phyloP scores from a whole-genome alignment of 192 early-diverging fungal genomes.

The Pilaira anomala region DNA sequence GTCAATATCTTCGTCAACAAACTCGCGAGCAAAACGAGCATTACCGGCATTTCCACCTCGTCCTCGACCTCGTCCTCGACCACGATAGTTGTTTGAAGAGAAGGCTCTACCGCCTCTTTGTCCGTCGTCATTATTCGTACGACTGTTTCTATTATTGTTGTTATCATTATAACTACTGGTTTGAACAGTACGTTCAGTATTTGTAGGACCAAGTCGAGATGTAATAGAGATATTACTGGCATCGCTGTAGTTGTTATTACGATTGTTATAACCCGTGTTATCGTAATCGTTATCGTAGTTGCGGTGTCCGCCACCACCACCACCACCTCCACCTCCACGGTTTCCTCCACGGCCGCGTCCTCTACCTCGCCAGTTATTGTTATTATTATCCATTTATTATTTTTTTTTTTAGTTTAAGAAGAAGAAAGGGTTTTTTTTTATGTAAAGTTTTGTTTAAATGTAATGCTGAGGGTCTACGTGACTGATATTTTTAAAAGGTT shows the following conservation, averaged over 20 bases:
- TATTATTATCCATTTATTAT: conserved; percentile 3
- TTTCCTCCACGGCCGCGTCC: conserved; percentile 15
- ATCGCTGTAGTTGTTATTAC: background rate
- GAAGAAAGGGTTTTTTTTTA: background rate
- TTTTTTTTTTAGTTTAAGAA: background rate
- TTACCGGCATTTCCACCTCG: background rate
- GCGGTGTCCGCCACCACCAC: conserved; percentile 2
- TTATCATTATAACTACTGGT: background rate
- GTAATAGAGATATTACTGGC: conserved; percentile 6
- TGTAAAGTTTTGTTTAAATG: background rate
- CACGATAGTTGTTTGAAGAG: conserved; percentile 5
- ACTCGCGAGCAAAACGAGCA: conserved; percentile 11
- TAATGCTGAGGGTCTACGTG: background rate
- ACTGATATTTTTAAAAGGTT: background rate
- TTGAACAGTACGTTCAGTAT: background rate
- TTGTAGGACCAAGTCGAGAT: conserved; percentile 19
- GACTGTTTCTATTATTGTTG: background rate
- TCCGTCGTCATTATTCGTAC: background rate
- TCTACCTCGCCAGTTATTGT: conserved; percentile 18
- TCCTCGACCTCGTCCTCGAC: conserved; percentile 17
- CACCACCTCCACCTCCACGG: conserved; percentile 6
- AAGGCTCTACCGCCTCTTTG: conserved; percentile 12
- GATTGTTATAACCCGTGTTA: background rate
- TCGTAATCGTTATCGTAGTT: background rate
- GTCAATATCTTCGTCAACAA: conserved; percentile 24